Evolutionary conservation across 768 basidiomycete species (phyloP).

Genomic region (Leccinum rimulosum): DNA sequence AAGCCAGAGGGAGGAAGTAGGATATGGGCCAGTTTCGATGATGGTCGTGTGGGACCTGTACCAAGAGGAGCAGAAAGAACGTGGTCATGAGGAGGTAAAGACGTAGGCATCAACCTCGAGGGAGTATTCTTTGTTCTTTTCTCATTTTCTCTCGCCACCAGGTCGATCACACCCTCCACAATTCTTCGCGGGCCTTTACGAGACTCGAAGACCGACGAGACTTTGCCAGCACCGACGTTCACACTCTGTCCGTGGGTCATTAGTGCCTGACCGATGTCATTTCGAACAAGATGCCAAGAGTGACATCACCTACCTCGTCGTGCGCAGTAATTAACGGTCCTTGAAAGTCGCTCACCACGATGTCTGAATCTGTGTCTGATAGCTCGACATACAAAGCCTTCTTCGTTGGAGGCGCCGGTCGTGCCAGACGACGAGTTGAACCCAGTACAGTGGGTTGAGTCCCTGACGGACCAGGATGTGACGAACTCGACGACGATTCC

Average conservation of each 20-base stretch:
- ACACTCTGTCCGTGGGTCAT: conserved; percentile 5
- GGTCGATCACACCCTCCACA: conserved; percentile 7
- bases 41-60: neutral
- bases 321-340: neutral
- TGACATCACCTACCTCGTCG: neutral
- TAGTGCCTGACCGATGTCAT: neutral
- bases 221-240: neutral
- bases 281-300: neutral
- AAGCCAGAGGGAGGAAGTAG: conserved; percentile 5
- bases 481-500: conserved; percentile 8
- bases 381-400: conserved; percentile 22
- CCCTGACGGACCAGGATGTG: neutral
- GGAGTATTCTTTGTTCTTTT: conserved; percentile 1
- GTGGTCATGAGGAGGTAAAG: neutral
- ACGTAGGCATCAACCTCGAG: neutral
- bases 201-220: neutral
- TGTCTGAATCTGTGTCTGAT: conserved; percentile 23
- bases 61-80: conserved; percentile 4
- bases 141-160: neutral
- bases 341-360: conserved; percentile 17
- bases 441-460: neutral
- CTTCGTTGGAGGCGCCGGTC: conserved; percentile 4
- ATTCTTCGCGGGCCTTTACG: neutral
- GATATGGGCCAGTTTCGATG: conserved; percentile 16
- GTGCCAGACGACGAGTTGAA: neutral